Conservation (phyloP, 305 asterid species). For the Lippia alba region DNA sequence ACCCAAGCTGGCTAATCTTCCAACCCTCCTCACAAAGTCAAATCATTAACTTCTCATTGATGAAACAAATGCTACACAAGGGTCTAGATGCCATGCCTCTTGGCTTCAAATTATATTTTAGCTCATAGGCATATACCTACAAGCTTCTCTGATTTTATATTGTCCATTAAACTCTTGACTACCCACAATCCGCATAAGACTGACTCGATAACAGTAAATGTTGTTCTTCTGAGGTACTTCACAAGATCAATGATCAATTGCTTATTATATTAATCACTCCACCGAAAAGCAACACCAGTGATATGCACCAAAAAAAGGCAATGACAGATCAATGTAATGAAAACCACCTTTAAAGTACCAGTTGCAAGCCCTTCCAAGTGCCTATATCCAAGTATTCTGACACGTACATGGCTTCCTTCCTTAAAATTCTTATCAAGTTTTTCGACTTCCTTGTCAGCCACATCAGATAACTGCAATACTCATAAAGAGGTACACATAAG, state of each 20-base stretch:
- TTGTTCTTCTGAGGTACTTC: constrained; percentile 27
- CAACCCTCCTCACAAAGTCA: too few relatives aligned
- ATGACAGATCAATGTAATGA: constrained; percentile 8
- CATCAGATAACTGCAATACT: constrained; percentile 65
- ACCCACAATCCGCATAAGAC: neutral
- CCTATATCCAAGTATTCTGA: constrained; percentile 81
- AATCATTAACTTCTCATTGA: too few relatives aligned
- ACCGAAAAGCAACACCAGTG: constrained; percentile 20
- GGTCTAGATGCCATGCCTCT: constrained; percentile 5
- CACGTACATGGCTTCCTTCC: constrained; percentile 77
- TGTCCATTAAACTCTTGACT: neutral
- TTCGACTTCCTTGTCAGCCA: constrained; percentile 76
- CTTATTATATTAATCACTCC: neutral
- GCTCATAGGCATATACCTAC: neutral
- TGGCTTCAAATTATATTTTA: constrained; percentile 5
- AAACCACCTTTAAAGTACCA: constrained; percentile 75
- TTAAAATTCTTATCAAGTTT: constrained; percentile 80
- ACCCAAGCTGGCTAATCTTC: too few relatives aligned
- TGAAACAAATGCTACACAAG: constrained; percentile 1
- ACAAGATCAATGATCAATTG: constrained; percentile 13
- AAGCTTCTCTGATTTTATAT: neutral
- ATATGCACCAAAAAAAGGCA: neutral
- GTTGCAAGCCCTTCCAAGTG: constrained; percentile 92
- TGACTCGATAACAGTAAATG: constrained; percentile 13
- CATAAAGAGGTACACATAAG: constrained; percentile 24